Base-by-base conservation (phyloP, 2,329 filamentous ascomycete genomes). In the Fusarium lateritium region DNA sequence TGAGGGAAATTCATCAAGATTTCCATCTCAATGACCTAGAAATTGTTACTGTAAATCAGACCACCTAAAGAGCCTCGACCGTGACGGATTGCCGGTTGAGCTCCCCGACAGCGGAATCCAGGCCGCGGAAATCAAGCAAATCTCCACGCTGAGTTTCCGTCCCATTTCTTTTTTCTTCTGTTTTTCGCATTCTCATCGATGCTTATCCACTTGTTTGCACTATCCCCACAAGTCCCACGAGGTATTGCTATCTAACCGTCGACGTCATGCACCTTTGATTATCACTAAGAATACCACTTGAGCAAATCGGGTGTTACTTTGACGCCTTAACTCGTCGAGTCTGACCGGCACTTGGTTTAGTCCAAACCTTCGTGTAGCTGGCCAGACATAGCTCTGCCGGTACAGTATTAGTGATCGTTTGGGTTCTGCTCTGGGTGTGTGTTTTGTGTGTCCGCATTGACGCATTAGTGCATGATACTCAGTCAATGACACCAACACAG, bases 191-290 rank as follows among this genome's bases (percentile, higher is more conserved):
- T 58, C 28, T 36, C 22, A 49, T 56, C 21, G 21, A 43, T 43
- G 10, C 17, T 40, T 24, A 49, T 45, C 58, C 56, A 53, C 58
- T 31, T 46, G 19, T 44, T 65, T 33, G 42, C 26, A 17, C 15
- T 14, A 26, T 38, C 66, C 34, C 66, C 50, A 67, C 56, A 53
- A 15, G 22, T 8, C 39, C 40, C 19, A 52, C 38, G 44, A 28
- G 17, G 55, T 43, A 56, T 24, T 47, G 24, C 52, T 52, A 45
- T 67, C 62, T 62, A 50, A 69, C 36, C 56, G 39, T 54, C 66
- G 69, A 72, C 67, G 69, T 72, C 70, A 72, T 71, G 34, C 33
- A 15, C 28, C 26, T 22, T 57, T 59, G 36, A 52, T 44, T 46
- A 57, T 56, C 63, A 55, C 46, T 43, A 51, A 64, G 50, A 55